Evolutionary conservation across 2,329 filamentous ascomycete genomes (phyloP).

Genomic region (Trichoderma asperellum): DNA sequence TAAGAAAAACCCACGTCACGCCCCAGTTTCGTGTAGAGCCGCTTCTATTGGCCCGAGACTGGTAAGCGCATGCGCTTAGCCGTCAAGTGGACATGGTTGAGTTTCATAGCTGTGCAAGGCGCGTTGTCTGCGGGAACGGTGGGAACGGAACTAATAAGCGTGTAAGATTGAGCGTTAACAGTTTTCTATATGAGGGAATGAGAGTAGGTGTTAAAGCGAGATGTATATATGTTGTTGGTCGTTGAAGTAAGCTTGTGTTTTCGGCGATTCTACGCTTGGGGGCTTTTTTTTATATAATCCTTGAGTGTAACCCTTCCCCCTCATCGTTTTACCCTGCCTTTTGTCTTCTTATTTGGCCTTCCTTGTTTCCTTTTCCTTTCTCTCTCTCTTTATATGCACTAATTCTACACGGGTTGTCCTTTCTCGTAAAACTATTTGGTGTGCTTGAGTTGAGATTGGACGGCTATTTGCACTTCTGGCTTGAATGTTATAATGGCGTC

Average conservation of each 20-base stretch:
- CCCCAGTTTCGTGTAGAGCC: background rate
- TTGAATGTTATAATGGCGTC: background rate
- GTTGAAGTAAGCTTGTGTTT: background rate
- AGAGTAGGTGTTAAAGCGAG: background rate
- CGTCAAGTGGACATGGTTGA: background rate
- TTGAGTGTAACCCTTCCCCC: background rate
- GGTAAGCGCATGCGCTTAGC: slow-evolving; percentile 5
- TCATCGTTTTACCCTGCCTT: background rate
- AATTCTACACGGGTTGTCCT: too few relatives aligned
- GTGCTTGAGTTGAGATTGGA: background rate
- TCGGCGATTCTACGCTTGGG: background rate
- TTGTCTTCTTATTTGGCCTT: background rate
- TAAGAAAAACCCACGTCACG: background rate
- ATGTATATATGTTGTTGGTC: slow-evolving; percentile 3
- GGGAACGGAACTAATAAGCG: background rate
- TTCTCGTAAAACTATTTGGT: background rate
- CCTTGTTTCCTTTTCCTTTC: background rate
- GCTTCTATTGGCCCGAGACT: slow-evolving; percentile 2
- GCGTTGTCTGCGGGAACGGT: background rate
- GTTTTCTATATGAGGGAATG: background rate
- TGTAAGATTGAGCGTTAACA: background rate
- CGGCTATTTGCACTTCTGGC: background rate
- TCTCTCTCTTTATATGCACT: background rate
- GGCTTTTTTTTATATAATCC: background rate
- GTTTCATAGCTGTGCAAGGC: background rate